Evolutionary conservation across 2,329 filamentous ascomycete genomes (phyloP).

Genomic region (Rachicladosporium sp.): DNA sequence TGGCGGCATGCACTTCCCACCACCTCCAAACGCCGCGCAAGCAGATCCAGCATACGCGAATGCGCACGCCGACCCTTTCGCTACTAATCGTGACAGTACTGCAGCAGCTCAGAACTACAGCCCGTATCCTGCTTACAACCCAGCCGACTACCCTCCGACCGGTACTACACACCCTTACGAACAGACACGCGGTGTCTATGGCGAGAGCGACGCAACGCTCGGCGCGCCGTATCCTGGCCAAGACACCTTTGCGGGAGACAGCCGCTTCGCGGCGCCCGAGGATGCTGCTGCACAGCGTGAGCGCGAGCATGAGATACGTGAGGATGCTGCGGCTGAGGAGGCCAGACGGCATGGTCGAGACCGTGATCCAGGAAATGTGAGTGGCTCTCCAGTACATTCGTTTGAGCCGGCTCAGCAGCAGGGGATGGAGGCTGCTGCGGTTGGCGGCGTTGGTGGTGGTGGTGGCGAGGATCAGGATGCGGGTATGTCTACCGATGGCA

Average conservation of each 20-base stretch:
- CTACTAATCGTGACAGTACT: constrained; percentile 1
- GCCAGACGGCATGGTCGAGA: constrained; percentile 6
- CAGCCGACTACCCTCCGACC: constrained; percentile 33
- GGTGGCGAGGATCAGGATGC: constrained; percentile 7
- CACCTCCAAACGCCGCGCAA: constrained; percentile 27
- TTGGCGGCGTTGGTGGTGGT: not conserved
- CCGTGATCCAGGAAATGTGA: constrained; percentile 37
- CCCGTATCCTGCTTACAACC: constrained; percentile 27
- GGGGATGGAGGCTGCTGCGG: too few relatives aligned
- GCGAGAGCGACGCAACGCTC: constrained; percentile 16
- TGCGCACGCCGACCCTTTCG: constrained; percentile 12
- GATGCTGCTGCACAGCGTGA: constrained; percentile 5
- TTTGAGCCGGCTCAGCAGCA: not conserved
- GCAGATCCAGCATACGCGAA: constrained; percentile 20
- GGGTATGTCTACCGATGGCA: constrained; percentile 10
- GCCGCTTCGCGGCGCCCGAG: constrained; percentile 15
- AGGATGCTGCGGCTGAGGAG: constrained; percentile 18
- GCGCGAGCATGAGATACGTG: constrained; percentile 14
- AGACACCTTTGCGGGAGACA: constrained; percentile 21
- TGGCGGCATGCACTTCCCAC: constrained; percentile 36
- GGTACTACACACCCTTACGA: constrained; percentile 16
- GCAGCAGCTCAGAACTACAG: constrained; percentile 1
- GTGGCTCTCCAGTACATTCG: constrained; percentile 17
- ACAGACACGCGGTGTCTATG: constrained; percentile 20
- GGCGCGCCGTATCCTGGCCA: constrained; percentile 17